Evolutionary conservation across 768 basidiomycete genomes (phyloP).

Genomic region (Collybia nuda): DNA sequence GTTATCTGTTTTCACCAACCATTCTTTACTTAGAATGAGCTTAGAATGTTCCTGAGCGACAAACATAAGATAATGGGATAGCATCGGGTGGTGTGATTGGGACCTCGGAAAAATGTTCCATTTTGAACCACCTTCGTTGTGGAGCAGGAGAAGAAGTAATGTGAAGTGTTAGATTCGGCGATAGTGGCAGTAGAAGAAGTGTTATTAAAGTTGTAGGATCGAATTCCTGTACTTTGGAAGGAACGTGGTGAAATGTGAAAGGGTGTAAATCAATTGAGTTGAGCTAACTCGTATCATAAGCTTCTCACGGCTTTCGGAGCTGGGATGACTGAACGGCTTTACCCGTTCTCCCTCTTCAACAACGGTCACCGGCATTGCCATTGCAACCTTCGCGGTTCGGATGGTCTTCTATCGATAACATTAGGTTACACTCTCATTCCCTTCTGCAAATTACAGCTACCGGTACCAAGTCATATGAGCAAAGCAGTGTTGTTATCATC

Average conservation of each 20-base stretch:
- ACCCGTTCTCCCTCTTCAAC: neutral
- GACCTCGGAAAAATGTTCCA: conserved; percentile 55
- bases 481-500: neutral
- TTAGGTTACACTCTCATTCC: too few relatives aligned
- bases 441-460: neutral
- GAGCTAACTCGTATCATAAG: too few relatives aligned
- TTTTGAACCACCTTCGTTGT: conserved; percentile 15
- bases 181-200: neutral
- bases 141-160: neutral
- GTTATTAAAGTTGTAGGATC: neutral
- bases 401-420: too few relatives aligned
- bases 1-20: conserved; percentile 68
- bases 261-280: neutral
- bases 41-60: conserved; percentile 52
- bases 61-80: conserved; percentile 9
- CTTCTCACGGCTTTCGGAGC: too few relatives aligned
- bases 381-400: too few relatives aligned
- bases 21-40: conserved; percentile 62
- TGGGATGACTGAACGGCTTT: too few relatives aligned
- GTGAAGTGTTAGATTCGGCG: neutral
- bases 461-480: neutral
- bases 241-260: neutral
- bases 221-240: neutral
- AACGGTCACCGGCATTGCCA: too few relatives aligned
- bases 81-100: conserved; percentile 2